These are phyloP conservation scores for Arthrinium phaeospermum DNA, from an alignment of 2,329 filamentous ascomycete genomes.

Conservation along the genomic window DNA sequence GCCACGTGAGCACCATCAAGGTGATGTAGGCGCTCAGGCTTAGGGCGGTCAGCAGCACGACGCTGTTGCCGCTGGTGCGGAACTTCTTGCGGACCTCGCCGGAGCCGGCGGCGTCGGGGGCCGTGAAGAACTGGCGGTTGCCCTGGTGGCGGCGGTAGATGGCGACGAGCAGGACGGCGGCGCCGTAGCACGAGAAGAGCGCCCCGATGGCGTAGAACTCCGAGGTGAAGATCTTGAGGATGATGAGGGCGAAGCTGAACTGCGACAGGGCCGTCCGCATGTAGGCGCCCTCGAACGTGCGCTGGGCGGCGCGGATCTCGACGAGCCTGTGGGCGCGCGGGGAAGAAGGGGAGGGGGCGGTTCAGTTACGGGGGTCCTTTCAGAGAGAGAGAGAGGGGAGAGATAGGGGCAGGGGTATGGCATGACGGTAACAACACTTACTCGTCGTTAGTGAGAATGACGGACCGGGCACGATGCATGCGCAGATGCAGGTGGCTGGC, in stretches of 20 bases:
- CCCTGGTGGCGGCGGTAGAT: slow-evolving; percentile 88
- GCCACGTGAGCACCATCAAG: slow-evolving; percentile 61
- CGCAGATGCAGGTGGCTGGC: slow-evolving; percentile 76
- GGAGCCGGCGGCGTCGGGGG: slow-evolving; percentile 39
- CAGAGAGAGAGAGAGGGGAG: not conserved
- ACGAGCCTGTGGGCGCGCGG: slow-evolving; percentile 63
- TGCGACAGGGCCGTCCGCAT: slow-evolving; percentile 92
- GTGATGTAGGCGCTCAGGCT: slow-evolving; percentile 64
- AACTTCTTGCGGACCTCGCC: slow-evolving; percentile 56
- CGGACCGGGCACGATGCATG: slow-evolving; percentile 81
- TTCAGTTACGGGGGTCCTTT: not conserved
- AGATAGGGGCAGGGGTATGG: no score
- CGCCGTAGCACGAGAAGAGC: slow-evolving; percentile 90
- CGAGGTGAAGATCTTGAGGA: slow-evolving; percentile 94
- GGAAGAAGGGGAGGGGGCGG: not conserved
- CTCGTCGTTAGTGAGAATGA: slow-evolving; percentile 67
- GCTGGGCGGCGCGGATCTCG: slow-evolving; percentile 91
- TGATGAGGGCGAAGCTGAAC: slow-evolving; percentile 92
- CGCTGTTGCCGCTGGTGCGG: slow-evolving; percentile 68
- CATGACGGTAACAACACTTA: not conserved
- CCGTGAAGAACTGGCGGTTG: slow-evolving; percentile 88
- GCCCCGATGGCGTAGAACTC: slow-evolving; percentile 99
- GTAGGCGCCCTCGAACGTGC: slow-evolving; percentile 97
- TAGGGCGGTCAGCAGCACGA: slow-evolving; percentile 60
- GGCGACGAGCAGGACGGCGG: slow-evolving; percentile 81